Evolutionary conservation across 2,329 filamentous ascomycete genomes (phyloP), one percentile per base, ranked within the genome.

Genomic region (Aureobasidium pullulans): DNA sequence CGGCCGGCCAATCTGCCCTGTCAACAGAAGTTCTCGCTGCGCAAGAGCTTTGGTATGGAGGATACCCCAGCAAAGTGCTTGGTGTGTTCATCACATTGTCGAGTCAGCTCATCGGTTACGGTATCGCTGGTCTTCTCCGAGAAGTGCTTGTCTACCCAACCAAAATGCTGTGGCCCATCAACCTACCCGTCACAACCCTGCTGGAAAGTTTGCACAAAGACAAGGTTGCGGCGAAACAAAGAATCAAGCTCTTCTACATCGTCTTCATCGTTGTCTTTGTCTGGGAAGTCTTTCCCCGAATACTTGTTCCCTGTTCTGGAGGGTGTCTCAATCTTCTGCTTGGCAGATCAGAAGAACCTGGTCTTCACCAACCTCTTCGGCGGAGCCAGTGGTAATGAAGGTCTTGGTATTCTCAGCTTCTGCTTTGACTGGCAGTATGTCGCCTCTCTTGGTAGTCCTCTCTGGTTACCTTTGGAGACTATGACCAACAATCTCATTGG

Each of bases 291-390:
- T 66, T 81, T 43, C 78, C 78, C 79, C 0, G 72, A 78, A 59
- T 79, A 76, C 48, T 73, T 80, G 0, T 75, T 77, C 49, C 73
- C 77, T 1, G 60, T 76, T 4, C 66, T 79, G 6, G 74, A 70
- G 9, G 74, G 73, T 16, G 63, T 76, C 15, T 71, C 67, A 7
- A 68, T 81, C 29, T 77, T 79, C 54, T 81, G 78, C 62, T 70
- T 80, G 4, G 74, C 77, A 0, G 72, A 76, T 11, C 71, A 73
- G 37, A 67, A 75, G 40, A 77, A 66, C 57, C 62, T 73, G 1
- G 66, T 77, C 6, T 77, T 80, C 52, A 79, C 77, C 19, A 76
- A 77, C 42, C 65, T 80, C n/a, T 80, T 81, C 61, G 78, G 78
- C 4, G 79, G 78, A n/a, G 69, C 77, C 2, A 70, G 69, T 40